Evolutionary conservation across 2,329 filamentous ascomycete genomes (phyloP), one percentile per base, ranked within the genome.

Genomic region (Keithomyces neogunnii): DNA sequence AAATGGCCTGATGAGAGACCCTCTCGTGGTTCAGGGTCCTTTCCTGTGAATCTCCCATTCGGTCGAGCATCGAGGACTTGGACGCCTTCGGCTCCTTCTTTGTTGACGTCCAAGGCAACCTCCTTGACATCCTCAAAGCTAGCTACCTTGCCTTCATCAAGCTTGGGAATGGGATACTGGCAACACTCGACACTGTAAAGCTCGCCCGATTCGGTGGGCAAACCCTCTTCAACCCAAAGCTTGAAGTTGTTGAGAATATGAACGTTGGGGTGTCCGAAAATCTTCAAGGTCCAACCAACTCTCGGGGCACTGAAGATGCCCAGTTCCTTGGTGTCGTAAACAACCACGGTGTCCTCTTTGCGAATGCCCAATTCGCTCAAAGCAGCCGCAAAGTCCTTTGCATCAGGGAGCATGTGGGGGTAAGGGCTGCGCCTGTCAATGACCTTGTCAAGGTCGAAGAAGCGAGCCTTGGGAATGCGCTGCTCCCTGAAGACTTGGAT

Each of bases 201-300:
- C 66, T 87, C 73, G 48, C 92, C 91, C n/a, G 82, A 83, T 71
- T 96, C 90, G 1, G 85, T 86, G 0, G 90, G 88, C 57, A 84
- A 80, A 1, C 88, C 89, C 63, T 95, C 77, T 35, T 92, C 86
- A 2, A 92, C 84, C 89, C 91, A 99, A n/a, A 88, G 71, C 67
- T 85, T 88, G 73, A 96, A 99, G 72, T 99, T 99, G 73, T 99
- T 95, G 51, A 99, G 73, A 19, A 99, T 71, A 67, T 96, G 90
- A 11, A 99, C 92, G 56, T 82, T 85, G 44, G 82, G 75, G 66
- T 99, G 93, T 1, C 93, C 93, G 67, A 97, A 97, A 35, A 89
- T 82, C 62, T 82, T 83, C 57, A 99, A 74, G 2, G 92, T 99
- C 93, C 93, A 99, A 52, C 85, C 92, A 1, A 96, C 92, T 42